Evolutionary conservation across 2,329 filamentous ascomycete species (phyloP).

Genomic region (Thielaviopsis musarum): DNA sequence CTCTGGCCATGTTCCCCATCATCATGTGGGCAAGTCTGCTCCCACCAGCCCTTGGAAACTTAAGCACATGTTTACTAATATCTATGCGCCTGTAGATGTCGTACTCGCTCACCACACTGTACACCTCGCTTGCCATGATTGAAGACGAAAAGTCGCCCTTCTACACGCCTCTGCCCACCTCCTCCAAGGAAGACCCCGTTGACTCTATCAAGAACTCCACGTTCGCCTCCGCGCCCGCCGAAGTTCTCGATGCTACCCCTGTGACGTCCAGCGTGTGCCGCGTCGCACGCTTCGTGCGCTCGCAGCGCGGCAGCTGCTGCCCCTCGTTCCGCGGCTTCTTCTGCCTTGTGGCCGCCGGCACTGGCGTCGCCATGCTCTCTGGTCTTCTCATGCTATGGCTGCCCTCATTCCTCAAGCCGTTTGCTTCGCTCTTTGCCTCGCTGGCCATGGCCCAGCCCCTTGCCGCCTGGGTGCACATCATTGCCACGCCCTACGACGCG

Average conservation of each 20-base stretch:
- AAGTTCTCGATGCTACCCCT: constrained; percentile 21
- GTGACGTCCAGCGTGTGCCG: constrained; percentile 35
- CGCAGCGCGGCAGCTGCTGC: constrained; percentile 41
- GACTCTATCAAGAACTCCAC: constrained; percentile 21
- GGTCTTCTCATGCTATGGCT: constrained; percentile 14
- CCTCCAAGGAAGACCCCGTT: constrained; percentile 15
- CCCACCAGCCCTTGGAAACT: neutral
- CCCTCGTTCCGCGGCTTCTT: constrained; percentile 54
- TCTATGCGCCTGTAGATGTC: constrained; percentile 20
- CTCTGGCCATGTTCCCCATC: neutral
- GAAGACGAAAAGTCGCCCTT: constrained; percentile 39
- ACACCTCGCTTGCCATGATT: constrained; percentile 38
- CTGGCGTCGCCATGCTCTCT: constrained; percentile 28
- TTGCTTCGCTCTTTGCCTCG: constrained; percentile 30
- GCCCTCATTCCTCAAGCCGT: constrained; percentile 22
- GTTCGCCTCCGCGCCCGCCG: constrained; percentile 17
- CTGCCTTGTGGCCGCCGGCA: constrained; percentile 25
- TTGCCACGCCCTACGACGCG: constrained; percentile 54
- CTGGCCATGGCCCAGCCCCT: constrained; percentile 44
- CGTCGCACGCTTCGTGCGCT: constrained; percentile 37
- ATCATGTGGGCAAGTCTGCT: constrained; percentile 8
- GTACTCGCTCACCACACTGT: constrained; percentile 35
- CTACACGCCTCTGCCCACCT: constrained; percentile 34
- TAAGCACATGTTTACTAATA: neutral
- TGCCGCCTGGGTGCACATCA: constrained; percentile 69